Conservation (phyloP, 805 yeast genomes). For the Yamadazyma paraphyllophila region DNA sequence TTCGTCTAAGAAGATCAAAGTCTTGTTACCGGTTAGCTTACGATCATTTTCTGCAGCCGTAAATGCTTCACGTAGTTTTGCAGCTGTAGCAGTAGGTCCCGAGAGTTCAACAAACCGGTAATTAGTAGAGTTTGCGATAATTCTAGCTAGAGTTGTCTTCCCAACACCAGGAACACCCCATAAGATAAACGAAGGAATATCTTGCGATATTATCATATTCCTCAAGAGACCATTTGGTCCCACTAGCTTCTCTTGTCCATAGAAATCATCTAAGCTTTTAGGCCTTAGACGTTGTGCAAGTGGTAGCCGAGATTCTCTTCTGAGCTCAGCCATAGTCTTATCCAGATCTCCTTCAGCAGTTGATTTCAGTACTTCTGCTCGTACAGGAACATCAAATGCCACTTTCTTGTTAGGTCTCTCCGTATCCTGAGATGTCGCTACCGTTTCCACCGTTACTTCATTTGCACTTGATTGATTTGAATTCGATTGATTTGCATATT, state of each 20-base stretch:
- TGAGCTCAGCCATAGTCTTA: constrained; percentile 14
- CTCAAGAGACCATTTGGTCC: constrained; percentile 36
- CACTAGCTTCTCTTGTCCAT: constrained; percentile 42
- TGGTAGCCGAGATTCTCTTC: constrained; percentile 26
- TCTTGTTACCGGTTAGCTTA: constrained; percentile 31
- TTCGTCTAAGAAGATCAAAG: constrained; percentile 46
- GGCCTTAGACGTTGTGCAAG: constrained; percentile 44
- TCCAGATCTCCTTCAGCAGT: constrained; percentile 4
- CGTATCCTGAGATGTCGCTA: background rate
- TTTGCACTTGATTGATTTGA: too few relatives aligned
- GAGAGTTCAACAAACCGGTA: constrained; percentile 38
- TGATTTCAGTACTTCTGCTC: background rate
- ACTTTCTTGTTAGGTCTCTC: background rate
- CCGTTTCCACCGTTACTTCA: background rate
- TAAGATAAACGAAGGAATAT: constrained; percentile 39
- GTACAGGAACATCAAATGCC: background rate
- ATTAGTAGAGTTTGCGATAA: constrained; percentile 31
- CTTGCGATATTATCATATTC: constrained; percentile 31
- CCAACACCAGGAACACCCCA: constrained; percentile 50
- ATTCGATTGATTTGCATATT: background rate
- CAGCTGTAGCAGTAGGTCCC: constrained; percentile 38
- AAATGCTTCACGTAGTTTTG: constrained; percentile 35
- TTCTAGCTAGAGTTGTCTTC: constrained; percentile 42
- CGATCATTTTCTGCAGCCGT: constrained; percentile 36
- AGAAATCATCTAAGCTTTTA: constrained; percentile 33